Evolutionary conservation across 306 rosid species (phyloP), one percentile per base, ranked within the genome.

Genomic region (Sesbania bispinosa): DNA sequence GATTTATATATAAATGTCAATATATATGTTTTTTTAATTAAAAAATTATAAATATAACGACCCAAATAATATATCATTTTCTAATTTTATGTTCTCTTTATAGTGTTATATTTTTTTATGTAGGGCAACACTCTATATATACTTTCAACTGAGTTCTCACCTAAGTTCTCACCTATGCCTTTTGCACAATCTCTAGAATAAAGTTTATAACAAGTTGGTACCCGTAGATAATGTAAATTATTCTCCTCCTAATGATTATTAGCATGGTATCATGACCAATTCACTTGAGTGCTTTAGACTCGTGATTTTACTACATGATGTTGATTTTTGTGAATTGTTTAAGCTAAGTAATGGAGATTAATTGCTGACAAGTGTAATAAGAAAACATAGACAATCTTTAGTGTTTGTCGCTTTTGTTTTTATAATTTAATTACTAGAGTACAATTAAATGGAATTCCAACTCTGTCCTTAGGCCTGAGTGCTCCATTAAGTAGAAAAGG

Each of bases 401-500:
- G 80, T 73, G 82, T 47, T 45, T 43, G 59, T 24, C n/a, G n/a
- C 27, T 67, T 69, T 58, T 67, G 20, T 4, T 77, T 67, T 67
- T 59, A 55, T 71, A 20, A 26, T 75, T 63, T 26, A 51, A 73
- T 67, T 66, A 46, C 53, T 43, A 48, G 35, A 47, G 18, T 39
- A 58, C 19, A 67, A 42, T 38, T 74, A 41, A 55, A 51, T 67
- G 63, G 27, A 32, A 33, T 21, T 67, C 36, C 14, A 67, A 76
- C 30, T 55, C 53, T 60, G 42, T 70, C 52, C 64, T 62, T 24
- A 27, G 30, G 62, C 74, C 18, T 63, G 26, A 77, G 86, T 82
- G 84, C 86, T 78, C 83, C 83, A 82, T 74, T 78, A 61, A 39
- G 67, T n/a, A n/a, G n/a, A n/a, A n/a, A n/a, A n/a, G n/a, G n/a